A percentile compares a stretch with the other conserved stretches of the same genome.
These are phyloP conservation scores for Gentiana straminea DNA, from an alignment of 257 asterid species.

Conservation along the genomic window DNA sequence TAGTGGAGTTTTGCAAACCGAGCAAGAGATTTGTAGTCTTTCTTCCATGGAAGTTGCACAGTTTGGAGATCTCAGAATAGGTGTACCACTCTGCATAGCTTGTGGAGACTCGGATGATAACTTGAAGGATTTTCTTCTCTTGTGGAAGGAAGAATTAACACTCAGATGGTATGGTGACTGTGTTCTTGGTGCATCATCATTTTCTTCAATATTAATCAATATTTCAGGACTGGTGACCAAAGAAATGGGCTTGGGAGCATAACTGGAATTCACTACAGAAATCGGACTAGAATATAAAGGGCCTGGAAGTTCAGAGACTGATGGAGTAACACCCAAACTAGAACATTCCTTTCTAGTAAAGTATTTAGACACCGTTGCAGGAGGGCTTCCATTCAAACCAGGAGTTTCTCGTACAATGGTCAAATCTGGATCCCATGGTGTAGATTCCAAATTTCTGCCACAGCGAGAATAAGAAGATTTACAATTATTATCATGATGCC, in stretches of 20 bases:
- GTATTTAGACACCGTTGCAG: constrained; percentile 23
- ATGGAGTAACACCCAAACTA: constrained; percentile 23
- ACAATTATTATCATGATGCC: neutral
- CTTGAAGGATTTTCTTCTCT: constrained; percentile 49
- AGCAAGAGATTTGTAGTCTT: constrained; percentile 53
- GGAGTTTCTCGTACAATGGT: constrained; percentile 62
- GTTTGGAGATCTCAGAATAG: constrained; percentile 23
- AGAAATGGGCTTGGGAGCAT: constrained; percentile 22
- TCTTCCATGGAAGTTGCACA: constrained; percentile 29
- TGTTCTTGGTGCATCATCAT: constrained; percentile 28
- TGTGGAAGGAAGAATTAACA: constrained; percentile 48
- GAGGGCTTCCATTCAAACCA: constrained; percentile 16
- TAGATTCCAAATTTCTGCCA: constrained; percentile 23
- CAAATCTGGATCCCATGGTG: constrained; percentile 36
- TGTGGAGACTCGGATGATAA: constrained; percentile 28
- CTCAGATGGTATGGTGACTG: constrained; percentile 52
- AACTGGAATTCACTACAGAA: constrained; percentile 18
- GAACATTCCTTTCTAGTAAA: constrained; percentile 27
- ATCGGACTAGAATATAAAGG: constrained; percentile 26
- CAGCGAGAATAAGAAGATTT: constrained; percentile 39
- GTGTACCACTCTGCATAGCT: constrained; percentile 25
- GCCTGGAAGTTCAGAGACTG: constrained; percentile 20
- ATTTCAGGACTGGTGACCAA: constrained; percentile 45
- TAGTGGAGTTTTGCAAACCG: constrained; percentile 46
- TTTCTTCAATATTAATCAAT: constrained; percentile 20